phyloP scores from a whole-genome alignment of 2,329 filamentous ascomycete genomes.

The Aureobasidium lini region DNA sequence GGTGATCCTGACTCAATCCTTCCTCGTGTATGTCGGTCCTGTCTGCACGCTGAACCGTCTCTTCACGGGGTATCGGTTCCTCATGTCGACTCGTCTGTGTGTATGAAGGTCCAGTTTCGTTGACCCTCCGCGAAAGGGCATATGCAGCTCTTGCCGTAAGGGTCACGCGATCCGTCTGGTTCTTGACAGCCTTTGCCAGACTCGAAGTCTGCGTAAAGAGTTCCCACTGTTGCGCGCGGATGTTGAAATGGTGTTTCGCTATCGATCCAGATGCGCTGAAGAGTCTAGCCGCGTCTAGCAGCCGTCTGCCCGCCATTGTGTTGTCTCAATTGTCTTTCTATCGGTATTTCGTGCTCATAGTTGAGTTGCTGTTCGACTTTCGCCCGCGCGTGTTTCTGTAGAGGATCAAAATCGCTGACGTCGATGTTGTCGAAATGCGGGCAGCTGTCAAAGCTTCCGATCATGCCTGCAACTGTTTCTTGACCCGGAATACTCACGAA shows the following conservation, averaged over 20 bases:
- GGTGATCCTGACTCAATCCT: slow-evolving; percentile 44
- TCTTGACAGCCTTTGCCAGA: slow-evolving; percentile 54
- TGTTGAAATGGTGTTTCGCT: slow-evolving; percentile 47
- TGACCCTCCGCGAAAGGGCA: slow-evolving; percentile 50
- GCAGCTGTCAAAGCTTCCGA: slow-evolving; percentile 11
- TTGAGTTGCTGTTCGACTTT: background rate
- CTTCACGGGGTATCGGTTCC: slow-evolving; percentile 25
- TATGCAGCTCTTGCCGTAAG: slow-evolving; percentile 55
- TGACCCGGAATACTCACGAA: background rate
- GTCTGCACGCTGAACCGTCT: slow-evolving; percentile 21
- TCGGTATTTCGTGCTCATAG: background rate
- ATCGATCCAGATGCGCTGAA: slow-evolving; percentile 41
- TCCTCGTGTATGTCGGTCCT: slow-evolving; percentile 26
- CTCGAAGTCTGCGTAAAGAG: slow-evolving; percentile 58
- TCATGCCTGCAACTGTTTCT: background rate
- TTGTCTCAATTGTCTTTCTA: background rate
- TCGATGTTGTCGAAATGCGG: slow-evolving; percentile 2
- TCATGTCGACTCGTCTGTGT: slow-evolving; percentile 17
- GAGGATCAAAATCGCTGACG: slow-evolving; percentile 6
- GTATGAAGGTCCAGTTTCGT: slow-evolving; percentile 39
- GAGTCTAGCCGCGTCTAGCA: slow-evolving; percentile 45
- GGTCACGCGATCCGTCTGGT: slow-evolving; percentile 54
- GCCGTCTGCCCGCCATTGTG: slow-evolving; percentile 44
- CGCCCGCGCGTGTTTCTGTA: background rate
- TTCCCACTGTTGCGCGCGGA: slow-evolving; percentile 55